Percentiles rank a stretch among this genome's conserved stretches.
phyloP scores from a whole-genome alignment of 2,329 filamentous ascomycete genomes.

The Epichloe elymi region DNA sequence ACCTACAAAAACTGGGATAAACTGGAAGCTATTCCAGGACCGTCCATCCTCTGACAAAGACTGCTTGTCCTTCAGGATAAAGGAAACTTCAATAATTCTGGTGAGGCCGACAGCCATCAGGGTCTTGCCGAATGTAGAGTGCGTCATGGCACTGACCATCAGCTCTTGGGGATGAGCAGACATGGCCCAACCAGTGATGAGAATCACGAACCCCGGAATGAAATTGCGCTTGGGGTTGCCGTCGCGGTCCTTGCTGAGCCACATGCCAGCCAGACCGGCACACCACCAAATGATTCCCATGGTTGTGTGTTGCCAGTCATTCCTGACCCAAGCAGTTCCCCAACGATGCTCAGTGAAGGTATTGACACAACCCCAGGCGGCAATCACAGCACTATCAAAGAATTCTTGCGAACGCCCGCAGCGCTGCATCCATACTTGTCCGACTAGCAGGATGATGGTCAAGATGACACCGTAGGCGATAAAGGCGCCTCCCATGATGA shows the following conservation, averaged over 20 bases:
- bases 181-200: slow-evolving; percentile 94
- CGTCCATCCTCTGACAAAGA: slow-evolving; percentile 53
- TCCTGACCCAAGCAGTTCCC: slow-evolving; percentile 78
- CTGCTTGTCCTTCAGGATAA: slow-evolving; percentile 64
- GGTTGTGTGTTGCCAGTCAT: slow-evolving; percentile 95
- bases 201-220: slow-evolving; percentile 78
- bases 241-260: slow-evolving; percentile 74
- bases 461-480: slow-evolving; percentile 86
- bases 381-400: slow-evolving; percentile 84
- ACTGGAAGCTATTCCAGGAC: slow-evolving; percentile 51
- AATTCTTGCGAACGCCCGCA: slow-evolving; percentile 89
- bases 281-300: slow-evolving; percentile 99
- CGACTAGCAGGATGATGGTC: slow-evolving; percentile 74
- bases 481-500: slow-evolving; percentile 97
- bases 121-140: slow-evolving; percentile 84
- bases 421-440: slow-evolving; percentile 72
- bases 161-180: slow-evolving; percentile 77
- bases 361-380: slow-evolving; percentile 92
- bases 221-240: slow-evolving; percentile 86
- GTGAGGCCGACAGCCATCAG: slow-evolving; percentile 80
- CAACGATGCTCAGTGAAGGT: slow-evolving; percentile 96
- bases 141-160: slow-evolving; percentile 74
- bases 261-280: slow-evolving; percentile 80
- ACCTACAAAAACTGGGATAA: slow-evolving; percentile 44
- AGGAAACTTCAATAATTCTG: slow-evolving; percentile 81